Evolutionary conservation across 2,329 filamentous ascomycete genomes (phyloP).

Genomic region (Botrytis fabae): DNA sequence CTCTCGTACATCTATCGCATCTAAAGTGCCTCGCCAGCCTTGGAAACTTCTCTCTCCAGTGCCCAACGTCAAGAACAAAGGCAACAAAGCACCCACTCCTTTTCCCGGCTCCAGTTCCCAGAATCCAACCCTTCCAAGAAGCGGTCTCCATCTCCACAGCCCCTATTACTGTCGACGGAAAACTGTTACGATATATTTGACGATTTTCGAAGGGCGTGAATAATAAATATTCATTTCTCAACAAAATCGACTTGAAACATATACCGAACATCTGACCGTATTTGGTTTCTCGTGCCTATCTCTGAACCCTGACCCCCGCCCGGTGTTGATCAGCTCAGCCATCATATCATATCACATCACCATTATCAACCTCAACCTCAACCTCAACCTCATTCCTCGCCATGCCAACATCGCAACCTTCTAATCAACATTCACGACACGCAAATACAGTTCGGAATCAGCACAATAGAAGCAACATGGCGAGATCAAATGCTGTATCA

Average conservation of each 20-base stretch:
- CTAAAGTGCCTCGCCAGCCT: not conserved
- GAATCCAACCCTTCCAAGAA: not conserved
- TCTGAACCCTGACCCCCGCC: slow-evolving; percentile 4
- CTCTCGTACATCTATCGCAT: not conserved
- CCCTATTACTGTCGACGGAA: not conserved
- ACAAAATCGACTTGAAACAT: slow-evolving; percentile 17
- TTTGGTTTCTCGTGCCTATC: slow-evolving; percentile 12
- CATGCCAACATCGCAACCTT: slow-evolving; percentile 23
- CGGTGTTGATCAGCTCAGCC: slow-evolving; percentile 5
- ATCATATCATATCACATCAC: slow-evolving; percentile 6
- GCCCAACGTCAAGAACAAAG: slow-evolving; percentile 5
- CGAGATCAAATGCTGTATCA: slow-evolving; percentile 28
- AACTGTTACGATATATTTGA: not conserved
- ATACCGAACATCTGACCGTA: slow-evolving; percentile 17
- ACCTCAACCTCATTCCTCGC: slow-evolving; percentile 18
- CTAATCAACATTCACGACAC: slow-evolving; percentile 19
- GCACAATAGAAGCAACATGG: slow-evolving; percentile 23
- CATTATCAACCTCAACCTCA: not conserved
- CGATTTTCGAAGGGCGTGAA: not conserved
- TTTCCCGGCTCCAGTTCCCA: not conserved
- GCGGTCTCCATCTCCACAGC: slow-evolving; percentile 9
- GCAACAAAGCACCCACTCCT: slow-evolving; percentile 16
- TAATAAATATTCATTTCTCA: not conserved
- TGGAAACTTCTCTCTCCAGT: not conserved
- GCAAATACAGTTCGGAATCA: slow-evolving; percentile 13